A percentile compares a stretch with the other conserved stretches of the same genome.
phyloP scores from a whole-genome alignment of 2,329 filamentous ascomycete genomes.

The Colletotrichum musicola region DNA sequence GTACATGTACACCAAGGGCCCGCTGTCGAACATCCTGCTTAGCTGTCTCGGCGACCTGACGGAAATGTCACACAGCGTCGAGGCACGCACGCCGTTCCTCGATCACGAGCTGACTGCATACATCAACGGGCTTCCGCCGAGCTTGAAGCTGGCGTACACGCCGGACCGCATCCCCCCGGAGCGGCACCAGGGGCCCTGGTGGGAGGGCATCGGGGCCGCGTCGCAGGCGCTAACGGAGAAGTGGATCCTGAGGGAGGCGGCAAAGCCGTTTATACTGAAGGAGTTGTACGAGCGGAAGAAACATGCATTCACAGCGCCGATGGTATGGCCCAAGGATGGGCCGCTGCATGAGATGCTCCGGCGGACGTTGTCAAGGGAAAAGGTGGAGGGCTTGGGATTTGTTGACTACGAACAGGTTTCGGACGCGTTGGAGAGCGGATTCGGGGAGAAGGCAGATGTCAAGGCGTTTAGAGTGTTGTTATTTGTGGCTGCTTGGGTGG shows the following conservation, averaged over 20 bases:
- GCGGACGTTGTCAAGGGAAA: conserved; percentile 49
- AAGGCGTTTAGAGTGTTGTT: conserved; percentile 13
- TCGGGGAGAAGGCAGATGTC: conserved; percentile 50
- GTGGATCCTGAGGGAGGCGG: conserved; percentile 62
- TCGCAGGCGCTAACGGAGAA: conserved; percentile 55
- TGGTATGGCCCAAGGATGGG: conserved; percentile 54
- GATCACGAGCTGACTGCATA: conserved; percentile 48
- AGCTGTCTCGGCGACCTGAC: conserved; percentile 48
- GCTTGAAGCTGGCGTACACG: conserved; percentile 20
- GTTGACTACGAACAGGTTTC: conserved; percentile 53
- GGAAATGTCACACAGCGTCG: conserved; percentile 53
- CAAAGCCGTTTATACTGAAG: conserved; percentile 51
- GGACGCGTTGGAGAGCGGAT: conserved; percentile 52
- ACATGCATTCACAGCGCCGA: conserved; percentile 61
- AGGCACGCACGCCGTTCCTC: conserved; percentile 50
- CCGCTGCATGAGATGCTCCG: conserved; percentile 53
- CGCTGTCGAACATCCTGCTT: conserved; percentile 45
- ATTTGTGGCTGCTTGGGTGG: conserved; percentile 19
- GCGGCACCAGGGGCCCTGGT: conserved; percentile 22
- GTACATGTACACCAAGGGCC: conserved; percentile 44
- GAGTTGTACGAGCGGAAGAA: conserved; percentile 64
- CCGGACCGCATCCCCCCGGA: conserved; percentile 17
- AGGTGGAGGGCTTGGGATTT: conserved; percentile 54
- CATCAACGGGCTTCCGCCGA: conserved; percentile 39
- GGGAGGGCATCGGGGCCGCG: conserved; percentile 19